Base-by-base conservation (phyloP, 352 stramenopile species). In the Globisporangium spiculum region DNA sequence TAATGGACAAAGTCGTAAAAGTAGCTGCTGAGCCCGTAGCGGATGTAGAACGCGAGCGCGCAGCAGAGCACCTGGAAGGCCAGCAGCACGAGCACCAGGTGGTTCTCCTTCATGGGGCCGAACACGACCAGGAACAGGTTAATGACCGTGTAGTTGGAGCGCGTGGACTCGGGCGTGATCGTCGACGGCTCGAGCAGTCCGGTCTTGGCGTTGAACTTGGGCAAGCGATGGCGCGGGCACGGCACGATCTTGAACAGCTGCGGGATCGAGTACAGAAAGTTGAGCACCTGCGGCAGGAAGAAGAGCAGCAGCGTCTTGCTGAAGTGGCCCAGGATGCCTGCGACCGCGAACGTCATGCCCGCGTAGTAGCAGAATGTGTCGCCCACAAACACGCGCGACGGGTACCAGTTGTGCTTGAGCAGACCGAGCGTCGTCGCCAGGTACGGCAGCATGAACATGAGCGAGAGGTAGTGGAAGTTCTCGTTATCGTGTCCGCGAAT, bases 361-460 rank as follows among this genome's bases (percentile, higher is more conserved):
- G 97, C 96, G 77, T 99, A 99, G 79, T 99, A 99, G 75, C 97
- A 99, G 75, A 98, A 99, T 14, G 97, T 99, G 78, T 99, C 98
- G 2, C 98, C 98, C 18, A 99, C 98, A 78, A 99, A 99, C 8
- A 99, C 94, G 20, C 78, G 82, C 38, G 98, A 94, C 26, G 97
- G 98, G 70, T 97, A 99, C 90, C 96, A 99, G 83, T 99, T 99
- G 81, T 98, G 92, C 54, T 86, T 78, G 36, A 99, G 84, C 41
- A 99, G 77, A 1, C 90, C 98, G 36, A 99, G 78, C 34, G 96
- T 98, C 64, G 88, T 95, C 9, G 83, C 88, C 68, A 86, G 90
- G 73, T 99, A 99, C 26, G 93, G 96, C n/a, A 99, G 70, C 81
- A 99, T 96, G 60, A 99, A 91, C 77, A 98, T 96, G 26, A 97